Conservation (phyloP, 306 rosid genomes). For the Canavalia gladiata region DNA sequence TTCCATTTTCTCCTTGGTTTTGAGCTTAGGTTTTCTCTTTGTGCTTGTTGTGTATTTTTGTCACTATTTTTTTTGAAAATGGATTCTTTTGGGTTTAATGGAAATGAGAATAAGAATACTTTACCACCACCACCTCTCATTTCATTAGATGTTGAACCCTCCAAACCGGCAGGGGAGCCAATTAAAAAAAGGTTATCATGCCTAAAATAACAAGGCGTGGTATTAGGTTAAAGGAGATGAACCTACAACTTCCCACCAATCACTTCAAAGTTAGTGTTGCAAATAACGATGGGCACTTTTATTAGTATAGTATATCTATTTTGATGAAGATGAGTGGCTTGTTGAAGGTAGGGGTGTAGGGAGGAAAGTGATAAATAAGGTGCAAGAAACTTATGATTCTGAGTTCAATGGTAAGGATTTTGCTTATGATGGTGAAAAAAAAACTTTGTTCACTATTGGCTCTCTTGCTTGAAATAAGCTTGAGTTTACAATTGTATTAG, state of each 20-base stretch:
- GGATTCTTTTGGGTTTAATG: constrained; percentile 65
- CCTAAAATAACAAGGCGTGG: constrained; percentile 77
- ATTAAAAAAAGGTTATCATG: constrained; percentile 62
- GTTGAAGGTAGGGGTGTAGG: constrained; percentile 88
- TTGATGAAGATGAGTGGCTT: constrained; percentile 90
- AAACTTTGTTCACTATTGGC: constrained; percentile 87
- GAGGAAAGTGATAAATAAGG: constrained; percentile 76
- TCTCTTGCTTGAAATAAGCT: constrained; percentile 84
- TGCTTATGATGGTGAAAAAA: constrained; percentile 38
- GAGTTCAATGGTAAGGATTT: constrained; percentile 82
- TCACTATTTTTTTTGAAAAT: constrained; percentile 49
- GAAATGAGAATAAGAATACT: constrained; percentile 47
- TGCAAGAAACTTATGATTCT: constrained; percentile 77
- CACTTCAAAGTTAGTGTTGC: constrained; percentile 77
- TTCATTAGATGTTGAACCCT: constrained; percentile 71
- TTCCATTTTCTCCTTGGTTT: not conserved
- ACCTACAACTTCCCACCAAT: constrained; percentile 66
- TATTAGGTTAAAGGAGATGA: constrained; percentile 68
- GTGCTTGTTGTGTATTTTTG: not conserved
- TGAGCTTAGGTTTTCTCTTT: constrained; percentile 36
- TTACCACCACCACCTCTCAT: constrained; percentile 91
- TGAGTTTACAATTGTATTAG: constrained; percentile 83
- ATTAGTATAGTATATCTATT: constrained; percentile 85
- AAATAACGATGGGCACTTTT: constrained; percentile 69
- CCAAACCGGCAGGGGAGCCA: constrained; percentile 54